Conservation (phyloP, 73 alveolate genomes). For the Effrenium voratum region DNA sequence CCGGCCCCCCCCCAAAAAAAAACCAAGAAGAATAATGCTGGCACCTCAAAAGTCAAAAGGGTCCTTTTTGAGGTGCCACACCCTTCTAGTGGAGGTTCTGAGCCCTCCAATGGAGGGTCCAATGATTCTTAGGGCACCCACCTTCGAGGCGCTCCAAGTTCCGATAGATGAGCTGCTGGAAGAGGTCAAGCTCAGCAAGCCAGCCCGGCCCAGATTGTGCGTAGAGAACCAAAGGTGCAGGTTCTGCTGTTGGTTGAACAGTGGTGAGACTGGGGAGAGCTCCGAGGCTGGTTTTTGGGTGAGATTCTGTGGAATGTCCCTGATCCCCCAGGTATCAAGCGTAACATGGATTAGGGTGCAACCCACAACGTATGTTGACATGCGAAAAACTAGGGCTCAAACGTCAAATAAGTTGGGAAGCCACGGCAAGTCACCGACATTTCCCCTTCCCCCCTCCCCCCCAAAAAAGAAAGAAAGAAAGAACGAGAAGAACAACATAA, state of each 20-base stretch:
- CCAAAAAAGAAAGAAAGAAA: no score
- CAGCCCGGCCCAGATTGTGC: not conserved
- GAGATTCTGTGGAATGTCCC: not conserved
- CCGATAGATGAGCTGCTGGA: not conserved
- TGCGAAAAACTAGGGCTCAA: no score
- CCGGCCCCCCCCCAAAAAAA: no score
- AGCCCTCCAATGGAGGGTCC: not conserved
- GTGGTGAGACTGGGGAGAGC: not conserved
- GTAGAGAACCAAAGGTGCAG: not conserved
- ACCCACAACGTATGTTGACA: not conserved
- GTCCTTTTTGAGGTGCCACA: not conserved
- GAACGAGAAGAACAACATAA: no score
- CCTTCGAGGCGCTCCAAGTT: not conserved
- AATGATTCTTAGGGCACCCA: not conserved
- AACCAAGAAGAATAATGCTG: no score
- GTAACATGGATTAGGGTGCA: not conserved
- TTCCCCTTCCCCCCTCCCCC: no score
- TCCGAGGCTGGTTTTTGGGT: not conserved
- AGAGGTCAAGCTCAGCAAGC: not conserved
- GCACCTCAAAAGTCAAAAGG: not conserved
- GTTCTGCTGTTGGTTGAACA: not conserved
- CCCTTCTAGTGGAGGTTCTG: not conserved
- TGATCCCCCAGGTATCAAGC: not conserved
- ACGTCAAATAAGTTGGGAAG: no score
- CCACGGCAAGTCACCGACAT: no score